Percentiles rank a stretch among this genome's conserved stretches.
Evolutionary conservation across 148 eudicot species (phyloP).

Genomic region (Fagopyrum esculentum): DNA sequence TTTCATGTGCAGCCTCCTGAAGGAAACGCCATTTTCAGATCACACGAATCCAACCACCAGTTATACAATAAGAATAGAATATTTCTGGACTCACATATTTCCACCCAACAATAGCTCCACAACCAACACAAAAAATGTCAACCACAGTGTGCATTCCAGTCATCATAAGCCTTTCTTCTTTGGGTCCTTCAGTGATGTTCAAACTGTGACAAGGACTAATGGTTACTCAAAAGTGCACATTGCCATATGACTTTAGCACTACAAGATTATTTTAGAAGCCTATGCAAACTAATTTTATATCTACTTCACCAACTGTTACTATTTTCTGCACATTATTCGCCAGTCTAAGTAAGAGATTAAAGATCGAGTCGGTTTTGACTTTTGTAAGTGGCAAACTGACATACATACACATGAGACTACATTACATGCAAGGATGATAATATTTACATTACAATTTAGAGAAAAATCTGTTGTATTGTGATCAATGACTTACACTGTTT

Average conservation of each 20-base stretch:
- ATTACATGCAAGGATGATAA: background rate
- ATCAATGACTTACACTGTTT: conserved; percentile 55
- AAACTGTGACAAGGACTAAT: conserved; percentile 31
- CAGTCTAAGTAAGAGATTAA: too few species aligned
- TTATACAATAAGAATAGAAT: background rate
- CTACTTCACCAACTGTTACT: background rate
- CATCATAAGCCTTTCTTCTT: conserved; percentile 74
- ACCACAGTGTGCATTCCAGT: conserved; percentile 81
- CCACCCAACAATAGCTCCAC: conserved; percentile 90
- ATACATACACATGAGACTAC: background rate
- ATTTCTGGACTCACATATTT: conserved; percentile 51
- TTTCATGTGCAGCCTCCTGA: conserved; percentile 67
- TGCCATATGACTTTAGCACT: too few species aligned
- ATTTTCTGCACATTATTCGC: background rate
- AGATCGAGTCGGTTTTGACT: too few species aligned
- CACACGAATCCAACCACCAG: background rate
- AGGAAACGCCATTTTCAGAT: conserved; percentile 1
- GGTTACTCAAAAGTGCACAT: background rate
- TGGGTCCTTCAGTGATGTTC: conserved; percentile 59
- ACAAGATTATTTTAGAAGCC: too few species aligned
- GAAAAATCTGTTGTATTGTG: background rate
- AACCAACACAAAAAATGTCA: conserved; percentile 75
- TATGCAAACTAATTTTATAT: background rate
- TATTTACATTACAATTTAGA: background rate
- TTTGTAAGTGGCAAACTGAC: background rate